phyloP scores from a whole-genome alignment of 2,329 filamentous ascomycete genomes.

The Chalara sp. region DNA sequence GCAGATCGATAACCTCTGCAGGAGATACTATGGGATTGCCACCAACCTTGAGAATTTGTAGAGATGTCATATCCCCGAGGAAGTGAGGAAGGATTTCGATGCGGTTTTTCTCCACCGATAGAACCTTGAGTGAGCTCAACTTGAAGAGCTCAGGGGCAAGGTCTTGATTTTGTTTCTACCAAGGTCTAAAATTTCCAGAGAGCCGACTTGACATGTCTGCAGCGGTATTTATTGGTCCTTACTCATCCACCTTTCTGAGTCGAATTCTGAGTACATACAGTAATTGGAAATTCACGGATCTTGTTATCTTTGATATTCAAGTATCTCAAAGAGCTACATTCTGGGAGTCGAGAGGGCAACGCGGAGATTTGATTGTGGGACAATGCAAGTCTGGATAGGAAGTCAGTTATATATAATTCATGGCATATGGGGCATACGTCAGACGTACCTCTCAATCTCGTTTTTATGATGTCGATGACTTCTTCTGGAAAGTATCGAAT shows the following conservation, averaged over 20 bases:
- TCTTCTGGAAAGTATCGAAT: slow-evolving; percentile 44
- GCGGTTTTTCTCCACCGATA: slow-evolving; percentile 81
- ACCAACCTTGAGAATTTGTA: slow-evolving; percentile 84
- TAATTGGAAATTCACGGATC: slow-evolving; percentile 59
- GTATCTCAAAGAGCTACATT: slow-evolving; percentile 72
- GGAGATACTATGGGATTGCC: slow-evolving; percentile 85
- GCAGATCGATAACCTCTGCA: slow-evolving; percentile 52
- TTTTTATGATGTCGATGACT: slow-evolving; percentile 31
- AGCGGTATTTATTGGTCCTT: slow-evolving; percentile 1
- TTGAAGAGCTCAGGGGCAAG: slow-evolving; percentile 76
- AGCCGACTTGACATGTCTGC: slow-evolving; percentile 77
- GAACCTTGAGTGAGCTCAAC: slow-evolving; percentile 78
- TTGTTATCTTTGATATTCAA: slow-evolving; percentile 74
- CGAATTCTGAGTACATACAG: slow-evolving; percentile 38
- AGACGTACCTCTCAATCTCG: slow-evolving; percentile 27
- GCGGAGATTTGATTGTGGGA: slow-evolving; percentile 71
- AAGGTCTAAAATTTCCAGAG: slow-evolving; percentile 87
- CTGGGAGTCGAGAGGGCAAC: slow-evolving; percentile 65
- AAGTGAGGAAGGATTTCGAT: slow-evolving; percentile 79
- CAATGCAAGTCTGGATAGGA: slow-evolving; percentile 56
- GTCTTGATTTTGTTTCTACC: slow-evolving; percentile 77
- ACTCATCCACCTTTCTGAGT: slow-evolving; percentile 3
- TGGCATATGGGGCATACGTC: too few relatives aligned
- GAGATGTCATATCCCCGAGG: slow-evolving; percentile 80
- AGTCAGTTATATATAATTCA: slow-evolving; percentile 15